Evolutionary conservation across 1,284 basidiomycete genomes (phyloP).

Genomic region (Ceratobasidium sp.): DNA sequence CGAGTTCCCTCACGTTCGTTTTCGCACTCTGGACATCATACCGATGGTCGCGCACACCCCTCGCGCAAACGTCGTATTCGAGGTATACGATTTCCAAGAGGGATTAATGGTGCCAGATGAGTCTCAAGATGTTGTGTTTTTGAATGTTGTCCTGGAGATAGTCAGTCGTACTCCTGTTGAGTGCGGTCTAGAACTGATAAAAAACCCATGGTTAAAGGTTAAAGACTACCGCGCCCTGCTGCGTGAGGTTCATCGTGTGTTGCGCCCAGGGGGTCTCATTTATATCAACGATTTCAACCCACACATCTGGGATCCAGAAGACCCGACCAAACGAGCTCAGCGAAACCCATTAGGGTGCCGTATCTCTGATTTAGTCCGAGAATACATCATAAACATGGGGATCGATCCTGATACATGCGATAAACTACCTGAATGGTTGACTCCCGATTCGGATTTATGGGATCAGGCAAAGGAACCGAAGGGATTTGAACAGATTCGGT

Average conservation of each 20-base stretch:
- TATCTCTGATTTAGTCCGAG: background rate
- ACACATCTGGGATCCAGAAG: background rate
- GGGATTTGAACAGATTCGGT: constrained; percentile 11
- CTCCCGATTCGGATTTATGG: background rate
- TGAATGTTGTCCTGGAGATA: background rate
- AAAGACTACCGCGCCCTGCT: constrained; percentile 17
- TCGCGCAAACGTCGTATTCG: constrained; percentile 17
- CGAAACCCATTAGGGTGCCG: constrained; percentile 10
- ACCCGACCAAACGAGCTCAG: background rate
- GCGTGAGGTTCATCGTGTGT: constrained; percentile 22
- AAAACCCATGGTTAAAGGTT: background rate
- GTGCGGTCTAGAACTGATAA: no score
- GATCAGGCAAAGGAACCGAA: background rate
- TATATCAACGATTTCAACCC: background rate
- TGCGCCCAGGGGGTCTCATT: constrained; percentile 26
- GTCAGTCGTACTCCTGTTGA: background rate
- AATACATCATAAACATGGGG: background rate
- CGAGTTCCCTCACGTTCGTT: constrained; percentile 23
- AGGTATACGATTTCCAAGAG: constrained; percentile 20
- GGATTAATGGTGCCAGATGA: constrained; percentile 14
- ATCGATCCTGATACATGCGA: constrained; percentile 20
- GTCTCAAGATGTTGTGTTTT: constrained; percentile 10
- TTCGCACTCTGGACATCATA: background rate
- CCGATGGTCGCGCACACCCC: constrained; percentile 10
- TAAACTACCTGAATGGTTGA: constrained; percentile 3